phyloP scores from a whole-genome alignment of 2,329 filamentous ascomycete species.

The Aspergillus sp. region DNA sequence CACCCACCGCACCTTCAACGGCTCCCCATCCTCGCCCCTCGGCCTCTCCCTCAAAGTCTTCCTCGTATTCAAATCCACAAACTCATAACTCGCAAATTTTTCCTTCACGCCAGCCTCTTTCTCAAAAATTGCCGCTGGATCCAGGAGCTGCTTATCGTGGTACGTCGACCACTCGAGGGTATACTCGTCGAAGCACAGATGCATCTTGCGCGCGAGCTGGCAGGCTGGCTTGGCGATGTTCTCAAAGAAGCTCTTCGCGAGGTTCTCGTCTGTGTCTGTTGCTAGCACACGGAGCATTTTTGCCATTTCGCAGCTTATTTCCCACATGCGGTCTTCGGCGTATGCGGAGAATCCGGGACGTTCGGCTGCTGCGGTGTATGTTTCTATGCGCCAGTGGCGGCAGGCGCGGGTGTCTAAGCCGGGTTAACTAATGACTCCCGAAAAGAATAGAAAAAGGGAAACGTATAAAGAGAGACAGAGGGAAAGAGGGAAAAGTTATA shows the following conservation, averaged over 20 bases:
- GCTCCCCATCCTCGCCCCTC: neutral
- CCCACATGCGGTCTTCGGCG: neutral
- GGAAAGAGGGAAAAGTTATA: neutral
- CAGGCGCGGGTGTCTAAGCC: neutral
- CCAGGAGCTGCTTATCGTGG: neutral
- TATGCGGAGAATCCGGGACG: neutral
- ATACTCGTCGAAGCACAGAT: constrained; percentile 6
- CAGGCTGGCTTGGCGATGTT: neutral
- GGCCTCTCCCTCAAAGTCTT: constrained; percentile 1
- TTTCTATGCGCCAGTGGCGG: constrained; percentile 7
- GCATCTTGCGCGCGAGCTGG: neutral
- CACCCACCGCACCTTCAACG: neutral
- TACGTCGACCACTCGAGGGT: neutral
- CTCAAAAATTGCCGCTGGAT: neutral
- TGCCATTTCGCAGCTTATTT: neutral
- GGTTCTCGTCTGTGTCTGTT: neutral
- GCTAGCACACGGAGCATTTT: neutral
- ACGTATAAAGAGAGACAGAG: no score
- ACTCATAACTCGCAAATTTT: neutral
- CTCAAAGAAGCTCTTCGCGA: neutral
- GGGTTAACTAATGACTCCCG: no score
- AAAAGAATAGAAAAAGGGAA: no score
- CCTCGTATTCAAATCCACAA: neutral
- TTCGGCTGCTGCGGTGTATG: constrained; percentile 1
- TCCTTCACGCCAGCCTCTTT: neutral